These are phyloP conservation scores for Brassica balearica DNA, from an alignment of 441 rosid genomes.

Conservation along the genomic window DNA sequence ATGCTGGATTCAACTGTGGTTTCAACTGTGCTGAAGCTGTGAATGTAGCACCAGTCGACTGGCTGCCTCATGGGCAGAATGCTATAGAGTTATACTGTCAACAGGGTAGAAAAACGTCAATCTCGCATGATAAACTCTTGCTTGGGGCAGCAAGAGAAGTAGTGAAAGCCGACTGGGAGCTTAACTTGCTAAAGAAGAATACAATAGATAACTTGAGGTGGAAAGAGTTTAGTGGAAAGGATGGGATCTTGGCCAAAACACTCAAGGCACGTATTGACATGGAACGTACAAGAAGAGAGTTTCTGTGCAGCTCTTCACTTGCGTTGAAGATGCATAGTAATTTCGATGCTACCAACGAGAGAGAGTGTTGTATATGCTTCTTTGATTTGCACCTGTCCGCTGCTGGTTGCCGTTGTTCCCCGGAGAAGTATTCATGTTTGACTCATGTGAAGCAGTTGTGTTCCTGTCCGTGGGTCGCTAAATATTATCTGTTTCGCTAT, in stretches of 20 bases:
- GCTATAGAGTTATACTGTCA: slow-evolving; percentile 90
- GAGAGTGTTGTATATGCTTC: slow-evolving; percentile 88
- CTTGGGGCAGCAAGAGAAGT: slow-evolving; percentile 99
- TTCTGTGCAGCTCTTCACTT: slow-evolving; percentile 64
- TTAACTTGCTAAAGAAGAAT: slow-evolving; percentile 82
- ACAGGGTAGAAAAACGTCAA: slow-evolving; percentile 95
- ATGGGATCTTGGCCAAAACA: slow-evolving; percentile 85
- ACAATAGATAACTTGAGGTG: slow-evolving; percentile 81
- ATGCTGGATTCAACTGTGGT: slow-evolving; percentile 96
- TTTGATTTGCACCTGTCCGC: slow-evolving; percentile 99
- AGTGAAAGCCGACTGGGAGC: slow-evolving; percentile 97
- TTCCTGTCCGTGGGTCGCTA: slow-evolving; percentile 71
- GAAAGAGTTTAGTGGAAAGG: slow-evolving; percentile 86
- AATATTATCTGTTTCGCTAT: slow-evolving; percentile 87
- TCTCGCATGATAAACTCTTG: slow-evolving; percentile 96
- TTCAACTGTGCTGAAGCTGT: slow-evolving; percentile 99
- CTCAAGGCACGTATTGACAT: slow-evolving; percentile 89
- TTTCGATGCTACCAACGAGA: slow-evolving; percentile 91
- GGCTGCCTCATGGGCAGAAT: slow-evolving; percentile 98
- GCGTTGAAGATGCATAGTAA: slow-evolving; percentile 87
- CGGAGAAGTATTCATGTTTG: slow-evolving; percentile 92
- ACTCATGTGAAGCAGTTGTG: slow-evolving; percentile 92
- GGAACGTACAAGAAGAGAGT: slow-evolving; percentile 77
- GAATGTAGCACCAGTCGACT: slow-evolving; percentile 98
- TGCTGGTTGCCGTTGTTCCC: slow-evolving; percentile 91